These are phyloP conservation scores for Dothideomycetes sp. DNA, from an alignment of 2,329 filamentous ascomycete species.

Conservation along the genomic window DNA sequence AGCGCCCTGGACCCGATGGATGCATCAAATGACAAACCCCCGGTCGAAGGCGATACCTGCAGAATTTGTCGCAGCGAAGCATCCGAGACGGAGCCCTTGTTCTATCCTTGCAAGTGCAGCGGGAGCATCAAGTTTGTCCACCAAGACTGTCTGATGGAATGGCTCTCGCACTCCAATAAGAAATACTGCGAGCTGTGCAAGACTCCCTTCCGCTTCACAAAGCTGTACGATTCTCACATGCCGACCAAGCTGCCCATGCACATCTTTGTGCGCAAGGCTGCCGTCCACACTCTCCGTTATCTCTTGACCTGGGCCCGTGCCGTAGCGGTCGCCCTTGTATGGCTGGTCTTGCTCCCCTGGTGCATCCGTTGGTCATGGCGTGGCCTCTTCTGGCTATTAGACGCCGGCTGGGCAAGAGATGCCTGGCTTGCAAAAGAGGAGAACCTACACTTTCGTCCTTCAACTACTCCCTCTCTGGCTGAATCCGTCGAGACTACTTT, in stretches of 20 bases:
- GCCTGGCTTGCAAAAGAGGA: slow-evolving; percentile 16
- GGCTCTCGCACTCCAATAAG: slow-evolving; percentile 97
- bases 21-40: slow-evolving; percentile 17
- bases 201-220: slow-evolving; percentile 95
- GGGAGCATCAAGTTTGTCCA: slow-evolving; percentile 98
- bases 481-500: not conserved
- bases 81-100: slow-evolving; percentile 71
- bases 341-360: slow-evolving; percentile 81
- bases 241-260: slow-evolving; percentile 68
- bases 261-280: slow-evolving; percentile 70
- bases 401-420: slow-evolving; percentile 55
- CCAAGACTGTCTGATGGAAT: slow-evolving; percentile 96
- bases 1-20: too few species aligned
- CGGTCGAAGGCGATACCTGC: slow-evolving; percentile 65
- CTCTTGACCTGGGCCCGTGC: slow-evolving; percentile 69
- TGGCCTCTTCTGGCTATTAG: slow-evolving; percentile 86
- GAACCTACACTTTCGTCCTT: not conserved
- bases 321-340: slow-evolving; percentile 69
- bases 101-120: slow-evolving; percentile 97
- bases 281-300: slow-evolving; percentile 60
- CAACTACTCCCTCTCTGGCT: not conserved
- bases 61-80: slow-evolving; percentile 92
- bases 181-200: slow-evolving; percentile 99
- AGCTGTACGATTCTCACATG: slow-evolving; percentile 93
- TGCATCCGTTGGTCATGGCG: slow-evolving; percentile 88